Evolutionary conservation across 805 yeast species (phyloP), one percentile per base, ranked within the genome.

Genomic region (Suhomyces sp.): DNA sequence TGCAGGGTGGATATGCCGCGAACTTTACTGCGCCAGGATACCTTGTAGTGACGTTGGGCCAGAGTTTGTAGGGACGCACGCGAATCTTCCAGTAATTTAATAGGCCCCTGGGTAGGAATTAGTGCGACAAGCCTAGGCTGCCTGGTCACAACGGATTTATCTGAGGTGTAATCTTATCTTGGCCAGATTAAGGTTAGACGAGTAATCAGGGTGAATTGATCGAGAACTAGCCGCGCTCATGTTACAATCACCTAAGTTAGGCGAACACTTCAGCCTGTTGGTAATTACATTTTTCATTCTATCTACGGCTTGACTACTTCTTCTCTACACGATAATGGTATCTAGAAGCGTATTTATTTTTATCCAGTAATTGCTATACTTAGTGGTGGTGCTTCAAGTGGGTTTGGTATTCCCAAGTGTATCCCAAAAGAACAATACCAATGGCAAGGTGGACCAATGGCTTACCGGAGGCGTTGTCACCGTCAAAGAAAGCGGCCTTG

Each of bases 331-430:
- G 22, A 19, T 7, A 10, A 38, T 2, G 3, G 3, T 38, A 38
- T 19, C 42, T 38, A 38, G 42, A 38, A 38, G 42, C 42, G 42
- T 9, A 38, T 38, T 38, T 38, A 38, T 38, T 38, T 38, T 4
- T 38, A 38, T 19, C 42, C 19, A 38, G n/a, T 17, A 19, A 4
- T 15, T 36, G 41, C 22, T 17, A 19, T 17, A 38, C 10, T 38
- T 38, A 38, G 17, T 38, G 42, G 42, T 57, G 60, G 68, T 74
- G 79, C 67, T 75, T 75, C 70, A 76, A 84, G 80, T 93, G 97
- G 85, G 90, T 84, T 81, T 86, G 88, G 85, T 92, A 92, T 79
- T 92, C 97, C 78, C 90, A 79, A 59, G 90, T 80, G 87, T 92
- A 92, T 67, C 97, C 97, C 55, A 88, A 77, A 59, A 82, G 70